These are phyloP conservation scores for Rhizomucor pusillus DNA, from an alignment of 371 early-diverging fungal genomes.

Conservation along the genomic window DNA sequence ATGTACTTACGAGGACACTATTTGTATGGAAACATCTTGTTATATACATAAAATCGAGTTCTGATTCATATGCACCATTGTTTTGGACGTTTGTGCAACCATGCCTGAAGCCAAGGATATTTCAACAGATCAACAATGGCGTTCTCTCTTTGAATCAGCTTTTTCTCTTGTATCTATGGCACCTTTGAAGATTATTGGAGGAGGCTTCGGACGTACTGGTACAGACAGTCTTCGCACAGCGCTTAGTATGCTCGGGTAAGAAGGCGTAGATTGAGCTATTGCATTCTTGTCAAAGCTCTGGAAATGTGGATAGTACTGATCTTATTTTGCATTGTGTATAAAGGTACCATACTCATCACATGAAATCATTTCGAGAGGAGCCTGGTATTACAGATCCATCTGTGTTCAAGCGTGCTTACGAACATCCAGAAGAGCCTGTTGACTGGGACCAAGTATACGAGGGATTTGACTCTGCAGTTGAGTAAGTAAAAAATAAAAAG, in stretches of 20 bases:
- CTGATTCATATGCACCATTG: no score
- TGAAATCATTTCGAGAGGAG: background rate
- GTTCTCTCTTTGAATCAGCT: background rate
- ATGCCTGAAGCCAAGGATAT: no score
- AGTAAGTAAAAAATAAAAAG: constrained; percentile 11
- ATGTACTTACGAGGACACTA: no score
- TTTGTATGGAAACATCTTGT: no score
- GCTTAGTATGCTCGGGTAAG: constrained; percentile 8
- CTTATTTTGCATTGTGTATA: no score
- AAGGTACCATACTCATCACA: constrained; percentile 7
- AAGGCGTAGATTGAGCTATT: no score
- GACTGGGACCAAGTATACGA: constrained; percentile 32
- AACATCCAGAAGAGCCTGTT: constrained; percentile 15
- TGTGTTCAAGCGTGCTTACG: constrained; percentile 19
- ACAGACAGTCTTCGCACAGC: constrained; percentile 4
- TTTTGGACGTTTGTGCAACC: no score
- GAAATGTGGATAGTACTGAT: no score
- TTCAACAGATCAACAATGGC: no score
- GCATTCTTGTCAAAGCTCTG: no score
- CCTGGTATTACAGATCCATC: background rate
- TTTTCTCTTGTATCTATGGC: background rate
- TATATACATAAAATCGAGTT: no score
- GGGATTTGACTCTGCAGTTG: constrained; percentile 31
- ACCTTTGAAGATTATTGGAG: constrained; percentile 7
- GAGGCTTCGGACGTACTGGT: constrained; percentile 1